Conservation (phyloP, 345 rosid genomes). For the Hibiscus syriacus region DNA sequence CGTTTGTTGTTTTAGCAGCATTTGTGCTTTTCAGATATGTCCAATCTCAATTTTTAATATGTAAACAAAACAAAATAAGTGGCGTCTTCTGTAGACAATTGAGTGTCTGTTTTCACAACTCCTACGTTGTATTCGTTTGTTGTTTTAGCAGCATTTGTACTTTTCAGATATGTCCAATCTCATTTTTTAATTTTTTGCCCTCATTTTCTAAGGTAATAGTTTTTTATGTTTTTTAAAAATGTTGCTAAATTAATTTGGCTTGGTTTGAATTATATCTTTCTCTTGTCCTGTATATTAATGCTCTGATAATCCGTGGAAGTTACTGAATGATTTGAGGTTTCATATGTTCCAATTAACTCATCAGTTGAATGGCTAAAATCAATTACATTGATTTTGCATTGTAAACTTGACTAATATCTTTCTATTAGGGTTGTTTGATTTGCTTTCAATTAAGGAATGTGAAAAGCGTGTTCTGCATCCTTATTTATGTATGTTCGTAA, state of each 20-base stretch:
- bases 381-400: not conserved
- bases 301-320: not conserved
- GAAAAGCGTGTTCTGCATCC: not conserved
- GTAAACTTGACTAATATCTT: not conserved
- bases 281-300: not conserved
- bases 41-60: not conserved
- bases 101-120: not conserved
- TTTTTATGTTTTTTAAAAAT: not conserved
- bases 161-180: not conserved
- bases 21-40: not conserved
- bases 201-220: not conserved
- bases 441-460: not conserved
- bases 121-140: not conserved
- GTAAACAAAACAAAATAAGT: not conserved
- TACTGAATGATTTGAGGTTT: not conserved
- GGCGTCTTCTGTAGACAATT: not conserved
- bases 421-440: not conserved
- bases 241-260: not conserved
- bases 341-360: not conserved
- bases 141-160: not conserved
- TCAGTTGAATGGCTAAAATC: not conserved
- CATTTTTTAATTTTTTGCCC: not conserved
- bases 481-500: not conserved
- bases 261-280: not conserved
- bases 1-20: slow-evolving; percentile 1